A percentile compares a stretch with the other conserved stretches of the same genome.
Conservation (phyloP, 176 grass and related monocot species). For the Carex scoparia region DNA sequence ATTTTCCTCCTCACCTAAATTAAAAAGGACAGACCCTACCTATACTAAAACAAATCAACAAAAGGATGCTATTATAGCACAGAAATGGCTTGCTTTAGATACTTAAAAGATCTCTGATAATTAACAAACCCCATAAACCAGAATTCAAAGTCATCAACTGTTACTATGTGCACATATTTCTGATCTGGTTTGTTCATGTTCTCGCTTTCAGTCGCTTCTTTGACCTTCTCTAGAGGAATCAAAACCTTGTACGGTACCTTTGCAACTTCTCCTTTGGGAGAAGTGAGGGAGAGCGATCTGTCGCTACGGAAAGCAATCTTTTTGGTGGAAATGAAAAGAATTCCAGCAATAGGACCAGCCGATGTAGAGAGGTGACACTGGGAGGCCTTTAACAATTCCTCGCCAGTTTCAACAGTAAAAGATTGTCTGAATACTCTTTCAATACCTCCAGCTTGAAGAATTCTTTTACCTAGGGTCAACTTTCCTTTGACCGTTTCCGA, state of each 20-base stretch:
- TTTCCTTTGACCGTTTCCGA: conserved; percentile 74
- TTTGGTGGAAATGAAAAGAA: conserved; percentile 70
- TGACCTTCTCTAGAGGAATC: conserved; percentile 61
- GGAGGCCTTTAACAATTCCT: conserved; percentile 50
- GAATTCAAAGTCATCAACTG: conserved; percentile 87
- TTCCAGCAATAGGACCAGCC: conserved; percentile 63
- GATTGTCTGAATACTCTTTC: conserved; percentile 67
- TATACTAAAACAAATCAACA: conserved; percentile 1
- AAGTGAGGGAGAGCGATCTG: conserved; percentile 37
- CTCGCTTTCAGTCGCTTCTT: conserved; percentile 40
- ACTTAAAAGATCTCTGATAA: conserved; percentile 53
- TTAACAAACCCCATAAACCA: conserved; percentile 92
- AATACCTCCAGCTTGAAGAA: conserved; percentile 73
- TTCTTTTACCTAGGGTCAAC: conserved; percentile 39
- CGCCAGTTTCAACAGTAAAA: conserved; percentile 52
- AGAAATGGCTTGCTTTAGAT: conserved; percentile 64
- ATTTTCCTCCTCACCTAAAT: conserved; percentile 19
- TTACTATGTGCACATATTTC: conserved; percentile 64
- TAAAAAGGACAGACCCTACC: conserved; percentile 15
- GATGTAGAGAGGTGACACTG: conserved; percentile 89
- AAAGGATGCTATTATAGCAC: conserved; percentile 27
- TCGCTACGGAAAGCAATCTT: conserved; percentile 79
- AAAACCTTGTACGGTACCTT: conserved; percentile 81
- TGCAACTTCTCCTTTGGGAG: conserved; percentile 33
- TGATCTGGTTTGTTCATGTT: conserved; percentile 73